Evolutionary conservation across 140 eudicot genomes (phyloP).

Genomic region (Senecio squalidus): DNA sequence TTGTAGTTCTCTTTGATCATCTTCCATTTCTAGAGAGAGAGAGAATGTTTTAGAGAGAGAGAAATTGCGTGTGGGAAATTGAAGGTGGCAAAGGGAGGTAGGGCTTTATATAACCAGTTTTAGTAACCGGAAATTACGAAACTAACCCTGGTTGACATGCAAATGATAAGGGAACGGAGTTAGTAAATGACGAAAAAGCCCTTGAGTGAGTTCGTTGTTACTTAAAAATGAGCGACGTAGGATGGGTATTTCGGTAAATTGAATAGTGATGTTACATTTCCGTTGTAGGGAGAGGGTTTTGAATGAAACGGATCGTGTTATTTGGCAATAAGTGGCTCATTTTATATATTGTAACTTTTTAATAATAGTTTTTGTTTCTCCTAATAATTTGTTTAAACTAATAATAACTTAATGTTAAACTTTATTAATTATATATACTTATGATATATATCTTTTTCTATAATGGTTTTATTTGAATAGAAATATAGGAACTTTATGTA

Average conservation of each 20-base stretch:
- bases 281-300: slow-evolving; percentile 28
- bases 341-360: not conserved
- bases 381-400: slow-evolving; percentile 16
- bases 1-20: slow-evolving; percentile 53
- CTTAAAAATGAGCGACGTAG: not conserved
- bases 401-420: too few relatives aligned
- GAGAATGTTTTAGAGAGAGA: not conserved
- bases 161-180: slow-evolving; percentile 9
- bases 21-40: slow-evolving; percentile 33
- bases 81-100: slow-evolving; percentile 23
- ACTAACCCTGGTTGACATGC: slow-evolving; percentile 34
- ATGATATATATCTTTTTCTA: too few relatives aligned
- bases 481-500: too few relatives aligned
- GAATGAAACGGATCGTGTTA: slow-evolving; percentile 52
- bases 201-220: not conserved
- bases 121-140: slow-evolving; percentile 7
- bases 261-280: slow-evolving; percentile 14
- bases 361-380: too few relatives aligned
- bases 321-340: slow-evolving; percentile 38
- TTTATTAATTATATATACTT: too few relatives aligned
- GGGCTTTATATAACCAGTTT: slow-evolving; percentile 31
- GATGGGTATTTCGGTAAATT: slow-evolving; percentile 9
- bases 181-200: slow-evolving; percentile 13
- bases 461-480: too few relatives aligned
- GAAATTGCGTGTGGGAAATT: slow-evolving; percentile 20